phyloP scores from a whole-genome alignment of 2,329 filamentous ascomycete genomes.

The Grosmannia serpens region DNA sequence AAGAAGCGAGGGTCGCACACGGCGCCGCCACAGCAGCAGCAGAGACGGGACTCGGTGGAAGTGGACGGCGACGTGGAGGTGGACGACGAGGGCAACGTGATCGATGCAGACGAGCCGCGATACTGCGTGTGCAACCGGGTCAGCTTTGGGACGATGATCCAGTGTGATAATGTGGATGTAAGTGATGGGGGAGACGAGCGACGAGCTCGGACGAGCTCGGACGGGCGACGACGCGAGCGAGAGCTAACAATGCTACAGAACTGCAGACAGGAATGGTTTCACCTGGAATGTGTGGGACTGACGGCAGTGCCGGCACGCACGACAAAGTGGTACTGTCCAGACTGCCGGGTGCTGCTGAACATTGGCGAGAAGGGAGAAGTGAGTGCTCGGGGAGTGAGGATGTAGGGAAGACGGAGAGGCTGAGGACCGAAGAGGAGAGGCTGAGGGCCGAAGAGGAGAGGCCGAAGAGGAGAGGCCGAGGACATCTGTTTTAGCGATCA shows the following conservation, averaged over 20 bases:
- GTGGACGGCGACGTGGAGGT: conserved; percentile 45
- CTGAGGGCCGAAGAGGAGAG: no score
- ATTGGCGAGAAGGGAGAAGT: conserved; percentile 54
- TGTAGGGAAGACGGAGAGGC: conserved; percentile 15
- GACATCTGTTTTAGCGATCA: no score
- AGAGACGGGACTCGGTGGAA: conserved; percentile 21
- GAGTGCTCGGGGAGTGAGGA: conserved; percentile 44
- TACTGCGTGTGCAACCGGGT: conserved; percentile 74
- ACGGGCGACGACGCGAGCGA: background rate
- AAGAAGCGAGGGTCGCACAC: conserved; percentile 42
- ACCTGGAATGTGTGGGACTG: conserved; percentile 65
- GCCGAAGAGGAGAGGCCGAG: no score
- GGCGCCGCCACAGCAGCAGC: conserved; percentile 23
- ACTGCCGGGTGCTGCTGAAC: conserved; percentile 53
- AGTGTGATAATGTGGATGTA: conserved; percentile 68
- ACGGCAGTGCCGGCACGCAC: conserved; percentile 56
- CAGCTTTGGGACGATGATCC: conserved; percentile 74
- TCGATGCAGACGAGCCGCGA: conserved; percentile 63
- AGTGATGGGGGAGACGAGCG: conserved; percentile 21
- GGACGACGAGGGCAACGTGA: conserved; percentile 55
- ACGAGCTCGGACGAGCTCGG: no score
- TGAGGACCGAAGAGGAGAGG: no score
- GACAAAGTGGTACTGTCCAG: conserved; percentile 76
- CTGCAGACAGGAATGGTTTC: conserved; percentile 79
- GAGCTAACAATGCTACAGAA: conserved; percentile 26